Conservation (phyloP, 2,329 filamentous ascomycete genomes). For the Beauveria australis region DNA sequence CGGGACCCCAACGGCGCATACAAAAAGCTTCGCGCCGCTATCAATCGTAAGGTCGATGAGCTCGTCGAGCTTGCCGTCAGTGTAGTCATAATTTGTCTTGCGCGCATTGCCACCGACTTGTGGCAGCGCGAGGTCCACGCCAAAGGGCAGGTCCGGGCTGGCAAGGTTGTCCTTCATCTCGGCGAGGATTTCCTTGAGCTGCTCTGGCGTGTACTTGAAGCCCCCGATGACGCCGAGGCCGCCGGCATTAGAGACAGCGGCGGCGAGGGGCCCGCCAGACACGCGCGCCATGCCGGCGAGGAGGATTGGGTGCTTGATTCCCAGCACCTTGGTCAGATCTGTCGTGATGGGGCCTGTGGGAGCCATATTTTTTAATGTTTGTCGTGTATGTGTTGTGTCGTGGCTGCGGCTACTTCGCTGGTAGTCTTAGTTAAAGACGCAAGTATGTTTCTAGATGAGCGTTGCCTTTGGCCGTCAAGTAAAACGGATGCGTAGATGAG, state of each 20-base stretch:
- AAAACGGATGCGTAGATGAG: no score
- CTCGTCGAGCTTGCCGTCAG: constrained; percentile 80
- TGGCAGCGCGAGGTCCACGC: constrained; percentile 83
- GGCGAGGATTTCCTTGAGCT: constrained; percentile 71
- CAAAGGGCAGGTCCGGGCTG: constrained; percentile 68
- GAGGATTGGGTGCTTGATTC: constrained; percentile 80
- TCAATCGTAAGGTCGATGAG: constrained; percentile 80
- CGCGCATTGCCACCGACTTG: constrained; percentile 78
- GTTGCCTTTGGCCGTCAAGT: no score
- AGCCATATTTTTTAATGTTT: not conserved
- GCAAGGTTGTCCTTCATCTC: constrained; percentile 63
- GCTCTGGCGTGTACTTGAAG: constrained; percentile 62
- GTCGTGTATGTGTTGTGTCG: not conserved
- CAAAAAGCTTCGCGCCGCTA: constrained; percentile 77
- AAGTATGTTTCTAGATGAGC: not conserved
- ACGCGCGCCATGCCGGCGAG: constrained; percentile 91
- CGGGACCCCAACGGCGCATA: constrained; percentile 84
- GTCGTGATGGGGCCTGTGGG: constrained; percentile 55
- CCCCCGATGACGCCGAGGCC: constrained; percentile 71
- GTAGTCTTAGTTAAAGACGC: not conserved
- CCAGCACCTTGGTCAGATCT: constrained; percentile 68
- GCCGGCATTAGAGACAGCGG: constrained; percentile 81
- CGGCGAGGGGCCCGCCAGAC: constrained; percentile 70
- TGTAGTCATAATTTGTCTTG: constrained; percentile 95
- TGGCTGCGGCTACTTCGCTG: no score